Percentiles rank a stretch among this genome's conserved stretches.
Conservation (phyloP, 2,329 filamentous ascomycete genomes). For the Basipetospora chlamydospora region DNA sequence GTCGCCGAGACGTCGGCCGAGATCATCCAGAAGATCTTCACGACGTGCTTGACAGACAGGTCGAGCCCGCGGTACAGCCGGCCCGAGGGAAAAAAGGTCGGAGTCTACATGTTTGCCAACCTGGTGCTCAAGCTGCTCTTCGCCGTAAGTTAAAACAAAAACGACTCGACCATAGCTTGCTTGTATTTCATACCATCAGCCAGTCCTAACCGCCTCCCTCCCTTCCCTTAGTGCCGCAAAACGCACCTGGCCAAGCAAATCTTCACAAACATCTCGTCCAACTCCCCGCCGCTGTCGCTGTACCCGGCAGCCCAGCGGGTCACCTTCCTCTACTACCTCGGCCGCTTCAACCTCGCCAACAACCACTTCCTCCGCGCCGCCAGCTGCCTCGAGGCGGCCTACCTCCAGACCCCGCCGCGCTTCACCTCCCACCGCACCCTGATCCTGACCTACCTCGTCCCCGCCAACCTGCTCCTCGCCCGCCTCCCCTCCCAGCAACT, state of each 20-base stretch:
- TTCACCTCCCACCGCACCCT: conserved; percentile 61
- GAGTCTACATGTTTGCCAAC: conserved; percentile 86
- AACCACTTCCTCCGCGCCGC: conserved; percentile 69
- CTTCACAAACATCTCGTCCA: conserved; percentile 73
- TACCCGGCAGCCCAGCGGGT: conserved; percentile 81
- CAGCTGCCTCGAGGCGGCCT: conserved; percentile 63
- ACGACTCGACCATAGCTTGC: too few species aligned
- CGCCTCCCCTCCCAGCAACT: conserved; percentile 59
- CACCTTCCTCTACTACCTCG: conserved; percentile 88
- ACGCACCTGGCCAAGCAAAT: conserved; percentile 75
- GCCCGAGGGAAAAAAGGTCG: conserved; percentile 72
- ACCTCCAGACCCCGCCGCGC: conserved; percentile 46
- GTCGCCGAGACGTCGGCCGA: conserved; percentile 81
- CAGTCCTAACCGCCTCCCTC: neutral
- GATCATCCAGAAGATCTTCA: conserved; percentile 80
- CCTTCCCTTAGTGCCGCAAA: conserved; percentile 51
- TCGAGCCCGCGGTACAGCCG: conserved; percentile 49
- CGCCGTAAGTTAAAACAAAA: conserved; percentile 53
- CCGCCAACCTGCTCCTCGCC: conserved; percentile 70
- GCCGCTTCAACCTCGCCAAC: conserved; percentile 76
- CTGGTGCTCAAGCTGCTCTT: conserved; percentile 80
- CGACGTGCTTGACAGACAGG: conserved; percentile 73
- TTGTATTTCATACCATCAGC: too few species aligned
- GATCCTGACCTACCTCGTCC: conserved; percentile 73
- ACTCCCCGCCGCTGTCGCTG: conserved; percentile 63